Percentiles rank a stretch among this genome's conserved stretches.
These are phyloP conservation scores for Ganoderma sinense DNA, from an alignment of 1,284 basidiomycete genomes.

Conservation along the genomic window DNA sequence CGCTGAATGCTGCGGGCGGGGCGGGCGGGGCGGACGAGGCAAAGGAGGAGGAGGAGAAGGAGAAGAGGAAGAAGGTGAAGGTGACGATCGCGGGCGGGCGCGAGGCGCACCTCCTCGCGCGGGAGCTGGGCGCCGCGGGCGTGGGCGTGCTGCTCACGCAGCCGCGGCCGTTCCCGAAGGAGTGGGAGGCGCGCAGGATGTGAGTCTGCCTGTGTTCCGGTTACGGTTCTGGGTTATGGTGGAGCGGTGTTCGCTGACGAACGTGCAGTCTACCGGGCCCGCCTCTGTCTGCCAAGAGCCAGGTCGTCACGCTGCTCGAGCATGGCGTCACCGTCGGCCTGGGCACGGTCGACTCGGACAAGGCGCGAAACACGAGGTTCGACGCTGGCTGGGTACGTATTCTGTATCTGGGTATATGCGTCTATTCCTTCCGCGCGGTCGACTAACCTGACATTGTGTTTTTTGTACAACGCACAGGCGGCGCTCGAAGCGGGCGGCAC, in stretches of 20 bases:
- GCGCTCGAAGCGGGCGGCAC: slow-evolving; percentile 11
- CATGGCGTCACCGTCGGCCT: slow-evolving; percentile 82
- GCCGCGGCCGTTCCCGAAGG: slow-evolving; percentile 62
- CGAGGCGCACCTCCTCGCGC: slow-evolving; percentile 80
- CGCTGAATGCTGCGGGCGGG: background rate
- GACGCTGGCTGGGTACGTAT: slow-evolving; percentile 60
- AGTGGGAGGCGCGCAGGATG: slow-evolving; percentile 64
- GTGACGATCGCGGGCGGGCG: slow-evolving; percentile 73
- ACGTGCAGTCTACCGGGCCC: slow-evolving; percentile 66
- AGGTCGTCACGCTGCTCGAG: slow-evolving; percentile 63
- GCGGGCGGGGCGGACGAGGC: too few relatives aligned
- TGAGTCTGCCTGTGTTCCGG: slow-evolving; percentile 34
- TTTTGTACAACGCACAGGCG: slow-evolving; percentile 4
- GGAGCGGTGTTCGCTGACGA: slow-evolving; percentile 36
- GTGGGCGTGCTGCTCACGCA: slow-evolving; percentile 79
- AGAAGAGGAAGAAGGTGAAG: slow-evolving; percentile 42
- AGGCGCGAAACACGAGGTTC: slow-evolving; percentile 66
- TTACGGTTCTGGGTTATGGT: background rate
- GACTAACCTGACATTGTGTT: background rate
- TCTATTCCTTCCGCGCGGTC: background rate
- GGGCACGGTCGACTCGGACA: slow-evolving; percentile 61
- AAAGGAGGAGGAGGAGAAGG: background rate
- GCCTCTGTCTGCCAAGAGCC: slow-evolving; percentile 72
- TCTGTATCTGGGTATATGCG: background rate
- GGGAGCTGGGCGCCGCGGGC: slow-evolving; percentile 72